phyloP scores from a whole-genome alignment of 75 land plant genomes.

The Picea sitchensis region DNA sequence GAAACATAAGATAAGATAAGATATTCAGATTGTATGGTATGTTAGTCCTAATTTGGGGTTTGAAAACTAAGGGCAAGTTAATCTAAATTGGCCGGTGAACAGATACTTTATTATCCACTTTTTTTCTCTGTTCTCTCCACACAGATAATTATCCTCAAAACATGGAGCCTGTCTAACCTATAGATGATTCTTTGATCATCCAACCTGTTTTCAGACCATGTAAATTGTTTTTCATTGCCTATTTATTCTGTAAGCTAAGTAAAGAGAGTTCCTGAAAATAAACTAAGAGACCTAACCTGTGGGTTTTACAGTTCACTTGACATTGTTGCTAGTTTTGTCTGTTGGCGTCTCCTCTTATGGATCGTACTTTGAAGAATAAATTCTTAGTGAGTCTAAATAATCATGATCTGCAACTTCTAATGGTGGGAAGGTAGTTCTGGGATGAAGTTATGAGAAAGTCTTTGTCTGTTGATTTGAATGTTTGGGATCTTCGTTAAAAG shows the following conservation, averaged over 20 bases:
- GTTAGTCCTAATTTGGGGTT: no score
- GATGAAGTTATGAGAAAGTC: background rate
- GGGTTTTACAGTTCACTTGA: background rate
- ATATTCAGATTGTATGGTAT: background rate
- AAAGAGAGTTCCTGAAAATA: background rate
- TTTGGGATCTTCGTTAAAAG: slow-evolving; percentile 8
- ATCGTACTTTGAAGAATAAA: background rate
- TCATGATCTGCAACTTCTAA: background rate
- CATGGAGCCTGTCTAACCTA: background rate
- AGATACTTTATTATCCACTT: background rate
- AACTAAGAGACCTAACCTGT: background rate
- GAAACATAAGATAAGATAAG: background rate
- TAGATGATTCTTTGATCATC: background rate
- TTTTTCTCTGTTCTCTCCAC: background rate
- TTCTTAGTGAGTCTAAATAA: background rate
- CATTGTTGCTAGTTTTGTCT: background rate
- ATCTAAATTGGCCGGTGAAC: background rate
- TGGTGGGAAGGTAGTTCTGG: background rate
- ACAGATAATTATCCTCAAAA: background rate
- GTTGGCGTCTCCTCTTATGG: background rate
- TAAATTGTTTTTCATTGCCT: background rate
- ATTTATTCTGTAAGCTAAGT: background rate
- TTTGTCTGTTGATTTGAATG: background rate
- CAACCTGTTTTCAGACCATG: background rate
- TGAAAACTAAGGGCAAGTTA: background rate